Percentiles rank a stretch among this genome's conserved stretches.
phyloP scores from a whole-genome alignment of 768 basidiomycete genomes.

The Boletus sp. region DNA sequence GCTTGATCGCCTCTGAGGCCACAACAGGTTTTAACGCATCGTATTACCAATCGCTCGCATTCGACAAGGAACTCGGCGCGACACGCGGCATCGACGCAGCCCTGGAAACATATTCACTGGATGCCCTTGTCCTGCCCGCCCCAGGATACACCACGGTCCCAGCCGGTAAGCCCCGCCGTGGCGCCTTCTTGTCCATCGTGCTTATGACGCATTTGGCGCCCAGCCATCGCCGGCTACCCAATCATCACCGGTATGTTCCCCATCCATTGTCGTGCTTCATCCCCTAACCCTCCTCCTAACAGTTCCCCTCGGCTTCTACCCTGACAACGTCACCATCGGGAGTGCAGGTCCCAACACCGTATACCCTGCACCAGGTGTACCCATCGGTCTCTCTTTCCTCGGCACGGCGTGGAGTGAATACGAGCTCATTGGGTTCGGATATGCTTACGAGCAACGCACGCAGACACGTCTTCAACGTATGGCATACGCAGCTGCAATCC shows the following conservation, averaged over 20 bases:
- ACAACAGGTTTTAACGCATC: conserved; percentile 30
- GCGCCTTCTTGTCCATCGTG: background rate
- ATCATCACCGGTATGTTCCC: conserved; percentile 29
- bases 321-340: conserved; percentile 30
- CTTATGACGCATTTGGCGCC: background rate
- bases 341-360: conserved; percentile 36
- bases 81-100: conserved; percentile 55
- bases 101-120: conserved; percentile 42
- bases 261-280: background rate
- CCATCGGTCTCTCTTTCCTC: conserved; percentile 42
- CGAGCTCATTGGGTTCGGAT: conserved; percentile 40
- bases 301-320: conserved; percentile 41
- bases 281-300: background rate
- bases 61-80: conserved; percentile 46
- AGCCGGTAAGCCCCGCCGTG: conserved; percentile 10
- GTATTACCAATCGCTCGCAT: conserved; percentile 45
- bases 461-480: conserved; percentile 46
- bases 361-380: conserved; percentile 39
- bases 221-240: conserved; percentile 37
- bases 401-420: conserved; percentile 47
- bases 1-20: conserved; percentile 25
- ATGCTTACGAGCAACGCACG: conserved; percentile 55
- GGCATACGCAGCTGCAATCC: conserved; percentile 54
- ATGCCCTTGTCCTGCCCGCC: conserved; percentile 50
- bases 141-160: conserved; percentile 22